Base-by-base conservation (phyloP, 129 eudicot species). In the Saussurea involucrata region DNA sequence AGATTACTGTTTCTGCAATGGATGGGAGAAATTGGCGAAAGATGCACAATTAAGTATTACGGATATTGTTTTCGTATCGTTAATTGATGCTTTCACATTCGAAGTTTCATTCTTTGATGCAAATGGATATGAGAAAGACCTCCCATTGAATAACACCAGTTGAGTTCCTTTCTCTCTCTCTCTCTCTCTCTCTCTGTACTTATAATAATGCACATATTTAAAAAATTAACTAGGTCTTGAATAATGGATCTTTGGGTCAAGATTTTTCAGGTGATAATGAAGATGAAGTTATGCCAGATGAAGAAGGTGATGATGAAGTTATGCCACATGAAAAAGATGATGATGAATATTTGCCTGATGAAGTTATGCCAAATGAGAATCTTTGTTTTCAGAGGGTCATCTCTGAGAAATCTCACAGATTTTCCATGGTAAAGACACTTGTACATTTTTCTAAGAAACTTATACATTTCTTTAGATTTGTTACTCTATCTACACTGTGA, bases 1-100 rank as follows among this genome's bases (percentile, higher is more conserved):
- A 57, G 71, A 57, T 60, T 74, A 81, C 22, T 74, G 80, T 81
- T 81, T 81, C 69, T 68, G 76, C 36, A 8, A 58, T 68, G 84
- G 84, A 18, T 81, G 84, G 84, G 80, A 74, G 12, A 61, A 74
- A 13, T 21, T 81, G 70, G 84, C 20, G 1, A 17, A 67, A 29
- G 84, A 81, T 57, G 80, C 15, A 0, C 27, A 42, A 7, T 68
- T 81, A 76, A 6, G 66, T 27, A 13, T 5, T 5, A 81, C 10
- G 71, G 80, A 81, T 42, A 29, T 74, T 28, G 55, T 74, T 74
- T 55, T 81, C 8, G 68, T 74, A 57, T 67, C 70, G 71, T 46
- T 57, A 58, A 44, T 58, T 58, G 84, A 81, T 74, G 9, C 76
- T 21, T 74, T 0, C 24, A 74, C 84, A 3, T 74, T 81, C 7